Evolutionary conservation across 2,329 filamentous ascomycete genomes (phyloP), one percentile per base, ranked within the genome.

Genomic region (Ceratocystis variospora): DNA sequence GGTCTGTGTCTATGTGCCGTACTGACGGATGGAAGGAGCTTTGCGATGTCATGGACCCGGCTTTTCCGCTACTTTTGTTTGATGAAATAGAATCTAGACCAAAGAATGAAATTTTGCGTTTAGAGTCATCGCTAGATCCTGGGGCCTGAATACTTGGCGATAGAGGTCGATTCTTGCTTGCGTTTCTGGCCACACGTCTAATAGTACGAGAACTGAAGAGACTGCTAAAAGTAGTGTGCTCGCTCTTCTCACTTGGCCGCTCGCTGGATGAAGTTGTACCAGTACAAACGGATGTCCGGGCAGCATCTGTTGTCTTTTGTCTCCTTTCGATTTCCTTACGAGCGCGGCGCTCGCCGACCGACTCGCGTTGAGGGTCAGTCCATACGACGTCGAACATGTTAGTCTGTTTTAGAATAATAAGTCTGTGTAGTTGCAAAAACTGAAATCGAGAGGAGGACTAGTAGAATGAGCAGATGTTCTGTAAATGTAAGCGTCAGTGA

Each of bases 341-440:
- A 1, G 78, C 76, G 17, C 78, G 78, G 65, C 79, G 77, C 71
- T 84, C 79, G 2, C 81, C 80, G 17, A 83, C 77, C 7, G 78
- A 76, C 73, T 84, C 80, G 67, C 77, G 75, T 62, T 80, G 75
- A 25, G 79, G 80, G 66, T 84, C 82, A 3, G 80, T 81, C 82
- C 82, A 85, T 61, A 82, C 74, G 41, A 84, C 79, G 71, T 84
- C 81, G 71, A 83, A 84, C 82, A 85, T 85, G 57, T 66, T 61
- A 25, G 28, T 45, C 28, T 65, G 53, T 64, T 25, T 15, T 17
- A 41, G 48, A 28, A 5, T 10, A 6, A 50, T 8, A 33, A n/a
- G 10, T 25, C 22, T 41, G 33, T 41, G 37, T 41, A 41, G 37
- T 41, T 41, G 37, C 10, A 41, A 41, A 41, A 41, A 41, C 10